Evolutionary conservation across 495 filamentous ascomycete species (phyloP).

Genomic region (Xylaria sp.): DNA sequence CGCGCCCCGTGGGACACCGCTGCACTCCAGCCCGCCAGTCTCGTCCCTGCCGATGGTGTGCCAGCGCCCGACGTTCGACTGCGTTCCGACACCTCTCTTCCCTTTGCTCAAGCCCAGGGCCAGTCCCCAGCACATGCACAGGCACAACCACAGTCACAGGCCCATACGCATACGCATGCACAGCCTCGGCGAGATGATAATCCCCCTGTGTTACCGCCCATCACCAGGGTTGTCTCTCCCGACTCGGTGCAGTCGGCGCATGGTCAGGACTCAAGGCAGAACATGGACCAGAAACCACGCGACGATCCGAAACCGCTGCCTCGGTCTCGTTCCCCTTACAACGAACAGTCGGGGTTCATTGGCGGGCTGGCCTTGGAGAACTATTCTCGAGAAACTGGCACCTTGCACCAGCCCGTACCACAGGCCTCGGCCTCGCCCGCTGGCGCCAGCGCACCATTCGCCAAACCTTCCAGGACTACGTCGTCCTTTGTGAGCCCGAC

Average conservation of each 20-base stretch:
- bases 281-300: slow-evolving; percentile 33
- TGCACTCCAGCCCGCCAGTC: slow-evolving; percentile 46
- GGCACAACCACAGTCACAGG: slow-evolving; percentile 27
- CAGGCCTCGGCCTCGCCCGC: slow-evolving; percentile 28
- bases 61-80: slow-evolving; percentile 49
- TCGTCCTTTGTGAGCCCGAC: slow-evolving; percentile 50
- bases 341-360: slow-evolving; percentile 45
- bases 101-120: slow-evolving; percentile 36
- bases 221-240: slow-evolving; percentile 52
- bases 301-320: slow-evolving; percentile 41
- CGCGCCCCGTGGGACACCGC: slow-evolving; percentile 45
- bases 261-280: slow-evolving; percentile 14
- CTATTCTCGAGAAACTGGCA: slow-evolving; percentile 40
- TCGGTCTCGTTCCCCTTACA: slow-evolving; percentile 36
- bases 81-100: slow-evolving; percentile 45
- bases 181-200: slow-evolving; percentile 24
- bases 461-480: slow-evolving; percentile 38
- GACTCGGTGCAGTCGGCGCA: slow-evolving; percentile 39
- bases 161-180: no score
- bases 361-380: slow-evolving; percentile 51
- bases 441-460: slow-evolving; percentile 27
- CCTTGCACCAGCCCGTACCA: slow-evolving; percentile 32
- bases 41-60: slow-evolving; percentile 46
- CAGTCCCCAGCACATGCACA: slow-evolving; percentile 28
- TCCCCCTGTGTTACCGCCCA: slow-evolving; percentile 55